phyloP scores from a whole-genome alignment of 805 yeast genomes.

The Cyberlindnera mississippiensis region DNA sequence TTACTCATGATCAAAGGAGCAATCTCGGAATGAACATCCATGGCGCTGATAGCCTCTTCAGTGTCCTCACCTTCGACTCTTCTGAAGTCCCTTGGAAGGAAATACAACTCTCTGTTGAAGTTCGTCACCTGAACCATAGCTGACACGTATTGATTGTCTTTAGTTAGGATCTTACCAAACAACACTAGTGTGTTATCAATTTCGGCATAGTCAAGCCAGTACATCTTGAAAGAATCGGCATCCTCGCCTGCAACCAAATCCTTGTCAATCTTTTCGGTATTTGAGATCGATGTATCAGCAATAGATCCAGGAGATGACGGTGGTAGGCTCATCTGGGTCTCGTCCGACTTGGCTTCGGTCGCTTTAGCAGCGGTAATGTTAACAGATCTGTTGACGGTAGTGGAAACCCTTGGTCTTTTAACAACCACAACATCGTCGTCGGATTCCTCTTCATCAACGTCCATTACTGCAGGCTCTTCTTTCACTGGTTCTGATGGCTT shows the following conservation, averaged over 20 bases:
- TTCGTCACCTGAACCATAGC: conserved; percentile 74
- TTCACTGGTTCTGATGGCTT: conserved; percentile 18
- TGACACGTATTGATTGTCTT: conserved; percentile 58
- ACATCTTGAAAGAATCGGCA: conserved; percentile 57
- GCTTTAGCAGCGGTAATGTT: conserved; percentile 35
- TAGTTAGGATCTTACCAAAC: conserved; percentile 74
- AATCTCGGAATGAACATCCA: conserved; percentile 77
- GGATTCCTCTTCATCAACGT: conserved; percentile 38
- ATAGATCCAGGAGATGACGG: conserved; percentile 19
- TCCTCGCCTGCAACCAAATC: conserved; percentile 23
- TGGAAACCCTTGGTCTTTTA: conserved; percentile 47
- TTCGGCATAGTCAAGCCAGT: conserved; percentile 88
- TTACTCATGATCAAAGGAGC: conserved; percentile 58
- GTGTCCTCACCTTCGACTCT: conserved; percentile 39
- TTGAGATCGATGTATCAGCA: conserved; percentile 4
- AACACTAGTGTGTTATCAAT: conserved; percentile 62
- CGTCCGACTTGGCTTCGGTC: conserved; percentile 5
- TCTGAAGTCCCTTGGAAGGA: conserved; percentile 65
- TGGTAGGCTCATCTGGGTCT: conserved; percentile 7
- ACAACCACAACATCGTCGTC: conserved; percentile 58
- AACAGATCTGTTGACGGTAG: conserved; percentile 37
- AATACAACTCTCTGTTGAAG: conserved; percentile 65
- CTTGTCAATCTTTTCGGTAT: conserved; percentile 20
- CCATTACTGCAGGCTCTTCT: conserved; percentile 7
- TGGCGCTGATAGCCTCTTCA: conserved; percentile 40